A percentile compares a stretch with the other conserved stretches of the same genome.
These are phyloP conservation scores for Thalassiosira hispida DNA, from an alignment of 352 stramenopile species.

Conservation along the genomic window DNA sequence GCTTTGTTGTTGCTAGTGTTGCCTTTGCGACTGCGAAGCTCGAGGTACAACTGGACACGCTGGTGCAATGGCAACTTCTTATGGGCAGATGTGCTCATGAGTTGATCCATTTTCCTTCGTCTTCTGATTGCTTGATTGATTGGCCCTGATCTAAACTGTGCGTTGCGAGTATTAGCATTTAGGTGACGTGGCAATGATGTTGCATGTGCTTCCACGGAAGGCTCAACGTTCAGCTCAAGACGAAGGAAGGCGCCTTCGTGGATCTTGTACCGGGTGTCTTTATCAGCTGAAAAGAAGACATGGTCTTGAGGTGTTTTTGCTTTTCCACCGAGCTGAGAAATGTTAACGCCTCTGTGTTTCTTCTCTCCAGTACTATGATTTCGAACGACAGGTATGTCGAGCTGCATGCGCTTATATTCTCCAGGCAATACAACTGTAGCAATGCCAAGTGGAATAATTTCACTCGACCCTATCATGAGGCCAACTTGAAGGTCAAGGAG, in stretches of 20 bases:
- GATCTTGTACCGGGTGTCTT: constrained; percentile 2
- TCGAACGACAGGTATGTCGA: background rate
- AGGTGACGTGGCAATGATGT: background rate
- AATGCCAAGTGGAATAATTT: constrained; percentile 12
- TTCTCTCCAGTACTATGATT: constrained; percentile 7
- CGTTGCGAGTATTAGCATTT: constrained; percentile 1
- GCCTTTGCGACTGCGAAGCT: background rate
- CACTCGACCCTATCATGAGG: constrained; percentile 3
- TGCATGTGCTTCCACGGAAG: background rate
- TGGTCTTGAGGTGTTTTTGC: background rate
- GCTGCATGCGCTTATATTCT: background rate
- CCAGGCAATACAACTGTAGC: constrained; percentile 3
- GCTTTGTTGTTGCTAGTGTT: background rate
- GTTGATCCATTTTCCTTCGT: constrained; percentile 2
- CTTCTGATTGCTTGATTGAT: constrained; percentile 1
- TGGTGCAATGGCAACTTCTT: constrained; percentile 11
- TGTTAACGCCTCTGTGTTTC: background rate
- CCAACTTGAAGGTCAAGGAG: constrained; percentile 7
- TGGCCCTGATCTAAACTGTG: background rate
- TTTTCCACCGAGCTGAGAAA: background rate
- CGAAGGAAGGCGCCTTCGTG: constrained; percentile 8
- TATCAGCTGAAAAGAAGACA: constrained; percentile 9
- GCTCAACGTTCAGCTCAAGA: constrained; percentile 8
- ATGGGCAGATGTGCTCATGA: background rate
- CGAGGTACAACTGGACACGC: background rate